phyloP scores from a whole-genome alignment of 108 stramenopile species.

The Skeletonema tropicum region DNA sequence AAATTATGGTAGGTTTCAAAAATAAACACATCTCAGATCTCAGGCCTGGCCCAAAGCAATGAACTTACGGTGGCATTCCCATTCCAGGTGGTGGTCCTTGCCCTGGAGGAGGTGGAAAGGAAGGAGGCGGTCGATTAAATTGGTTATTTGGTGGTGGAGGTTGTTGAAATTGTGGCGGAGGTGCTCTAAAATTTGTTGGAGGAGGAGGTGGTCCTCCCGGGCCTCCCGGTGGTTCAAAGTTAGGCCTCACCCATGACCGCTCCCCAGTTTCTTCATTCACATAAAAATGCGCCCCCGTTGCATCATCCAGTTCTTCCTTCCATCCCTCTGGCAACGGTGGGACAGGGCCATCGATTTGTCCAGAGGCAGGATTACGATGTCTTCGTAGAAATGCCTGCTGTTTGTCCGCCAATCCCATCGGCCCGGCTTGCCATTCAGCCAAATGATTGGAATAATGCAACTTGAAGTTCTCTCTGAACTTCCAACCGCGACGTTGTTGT shows the following conservation, averaged over 20 bases:
- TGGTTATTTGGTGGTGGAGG: slow-evolving; percentile 21
- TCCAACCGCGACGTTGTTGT: slow-evolving; percentile 92
- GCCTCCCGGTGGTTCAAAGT: slow-evolving; percentile 79
- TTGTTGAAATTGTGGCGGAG: slow-evolving; percentile 36
- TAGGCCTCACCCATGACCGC: slow-evolving; percentile 86
- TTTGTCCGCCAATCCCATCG: slow-evolving; percentile 86
- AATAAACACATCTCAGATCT: not conserved
- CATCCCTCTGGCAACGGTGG: slow-evolving; percentile 88
- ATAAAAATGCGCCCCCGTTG: slow-evolving; percentile 72
- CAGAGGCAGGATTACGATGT: slow-evolving; percentile 43
- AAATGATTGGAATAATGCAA: slow-evolving; percentile 67
- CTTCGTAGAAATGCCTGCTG: slow-evolving; percentile 57
- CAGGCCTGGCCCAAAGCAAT: not conserved
- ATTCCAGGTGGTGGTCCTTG: slow-evolving; percentile 19
- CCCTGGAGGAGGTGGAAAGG: slow-evolving; percentile 6
- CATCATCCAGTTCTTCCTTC: slow-evolving; percentile 81
- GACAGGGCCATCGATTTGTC: slow-evolving; percentile 54
- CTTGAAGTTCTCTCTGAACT: slow-evolving; percentile 92
- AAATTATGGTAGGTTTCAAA: not conserved
- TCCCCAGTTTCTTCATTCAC: slow-evolving; percentile 65
- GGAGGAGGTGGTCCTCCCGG: slow-evolving; percentile 49
- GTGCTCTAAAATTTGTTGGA: slow-evolving; percentile 22
- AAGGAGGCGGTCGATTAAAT: slow-evolving; percentile 25
- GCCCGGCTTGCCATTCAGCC: slow-evolving; percentile 72
- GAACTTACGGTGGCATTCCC: slow-evolving; percentile 1